Evolutionary conservation across 208 protist genomes (phyloP), one percentile per base, ranked within the genome.

Genomic region (Trypanosoma rangeli): DNA sequence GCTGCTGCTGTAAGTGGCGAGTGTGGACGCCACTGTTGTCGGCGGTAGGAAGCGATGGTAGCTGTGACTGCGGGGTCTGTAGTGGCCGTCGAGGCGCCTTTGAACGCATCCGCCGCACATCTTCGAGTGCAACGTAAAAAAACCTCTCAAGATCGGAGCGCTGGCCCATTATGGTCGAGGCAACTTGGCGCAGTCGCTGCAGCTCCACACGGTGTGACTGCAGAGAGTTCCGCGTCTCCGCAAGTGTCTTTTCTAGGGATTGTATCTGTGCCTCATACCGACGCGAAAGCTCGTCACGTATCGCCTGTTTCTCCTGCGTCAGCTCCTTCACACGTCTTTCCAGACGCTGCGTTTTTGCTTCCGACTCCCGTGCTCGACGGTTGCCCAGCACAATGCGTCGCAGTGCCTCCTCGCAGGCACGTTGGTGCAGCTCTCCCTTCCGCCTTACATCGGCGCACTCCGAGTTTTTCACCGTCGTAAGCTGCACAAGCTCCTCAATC

Each of bases 81-180:
- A 20, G 48, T 35, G 9, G 10, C 22, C 26, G 29, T 7, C 39
- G 42, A 1, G 49, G 55, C 28, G 42, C 37, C 13, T 16, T 20
- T 20, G 55, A 44, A 0, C 73, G 73, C 73, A 78, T 78, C 22
- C 75, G 66, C 28, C 74, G 70, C 61, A 85, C 88, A 65, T 94
- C 89, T 22, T 81, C 74, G 5, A 94, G 53, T 1, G 85, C 89
- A 20, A 78, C 76, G 70, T 90, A 83, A 53, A 94, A 94, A 52
- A 94, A 94, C 29, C 75, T 71, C 64, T 94, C 85, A n/a, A 94
- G 69, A 52, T 87, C 89, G 18, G 84, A 89, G 5, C 89, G 73
- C 73, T 94, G 85, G 9, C 42, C 70, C 42, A 94, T 82, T 24
- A 94, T 81, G 10, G 68, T 74, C 16, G 71, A 59, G 3, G 89